A percentile compares a stretch with the other conserved stretches of the same genome.
These are phyloP conservation scores for Boletus pseudopeckii DNA, from an alignment of 768 basidiomycete species.

Conservation along the genomic window DNA sequence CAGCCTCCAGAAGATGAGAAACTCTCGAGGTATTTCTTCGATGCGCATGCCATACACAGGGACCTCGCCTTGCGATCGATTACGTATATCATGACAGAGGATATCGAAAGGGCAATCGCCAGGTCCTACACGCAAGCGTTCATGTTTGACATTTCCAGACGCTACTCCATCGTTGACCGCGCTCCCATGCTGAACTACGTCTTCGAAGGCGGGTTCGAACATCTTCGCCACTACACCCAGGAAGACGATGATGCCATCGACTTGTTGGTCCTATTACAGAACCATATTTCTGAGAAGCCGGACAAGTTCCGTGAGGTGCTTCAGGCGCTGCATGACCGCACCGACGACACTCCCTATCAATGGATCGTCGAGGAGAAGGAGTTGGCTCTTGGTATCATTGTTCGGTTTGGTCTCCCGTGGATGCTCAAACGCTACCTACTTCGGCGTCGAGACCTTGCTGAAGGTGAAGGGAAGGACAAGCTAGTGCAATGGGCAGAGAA, in stretches of 20 bases:
- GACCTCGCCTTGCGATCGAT: conserved; percentile 31
- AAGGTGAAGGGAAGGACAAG: conserved; percentile 12
- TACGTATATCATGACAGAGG: conserved; percentile 25
- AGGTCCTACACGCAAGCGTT: conserved; percentile 22
- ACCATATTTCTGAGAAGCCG: conserved; percentile 20
- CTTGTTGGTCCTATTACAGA: conserved; percentile 18
- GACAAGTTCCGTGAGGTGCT: conserved; percentile 22
- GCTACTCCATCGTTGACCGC: conserved; percentile 20
- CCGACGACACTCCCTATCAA: conserved; percentile 18
- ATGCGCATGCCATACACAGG: conserved; percentile 19
- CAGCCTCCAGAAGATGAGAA: conserved; percentile 10
- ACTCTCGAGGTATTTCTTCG: conserved; percentile 19
- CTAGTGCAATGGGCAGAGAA: conserved; percentile 15
- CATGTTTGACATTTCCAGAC: conserved; percentile 28
- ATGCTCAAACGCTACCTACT: conserved; percentile 27
- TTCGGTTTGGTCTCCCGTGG: conserved; percentile 23
- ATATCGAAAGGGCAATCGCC: conserved; percentile 23
- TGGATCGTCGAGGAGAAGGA: conserved; percentile 28
- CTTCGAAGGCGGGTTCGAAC: conserved; percentile 27
- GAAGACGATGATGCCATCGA: conserved; percentile 28
- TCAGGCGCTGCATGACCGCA: conserved; percentile 25
- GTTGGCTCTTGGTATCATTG: conserved; percentile 19
- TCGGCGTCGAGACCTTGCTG: conserved; percentile 21
- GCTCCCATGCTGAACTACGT: conserved; percentile 30
- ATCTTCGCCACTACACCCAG: conserved; percentile 23